Base-by-base conservation (phyloP, 2,329 filamentous ascomycete genomes). In the Fusarium sp. region DNA sequence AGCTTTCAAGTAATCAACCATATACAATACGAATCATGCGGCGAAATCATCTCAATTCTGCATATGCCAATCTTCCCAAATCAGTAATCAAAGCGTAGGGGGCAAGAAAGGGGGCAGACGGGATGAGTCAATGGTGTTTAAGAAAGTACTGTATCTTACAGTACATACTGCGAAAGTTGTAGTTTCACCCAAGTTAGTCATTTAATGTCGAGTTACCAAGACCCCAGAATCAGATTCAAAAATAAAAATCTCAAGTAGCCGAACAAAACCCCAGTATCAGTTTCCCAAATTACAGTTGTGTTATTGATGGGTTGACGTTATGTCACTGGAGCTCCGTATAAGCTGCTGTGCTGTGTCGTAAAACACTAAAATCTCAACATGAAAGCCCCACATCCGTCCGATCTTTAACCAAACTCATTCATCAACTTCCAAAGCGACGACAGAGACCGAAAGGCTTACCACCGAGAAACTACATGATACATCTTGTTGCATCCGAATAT, bases 1-100 rank as follows among this genome's bases (percentile, higher is more conserved):
- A 73, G 84, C 92, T 32, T 86, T 91, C 66, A 87, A 89, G 20
- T 78, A 58, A 72, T 26, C 13, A 28, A 45, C 4, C 18, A 42
- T 45, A 20, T 62, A 26, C 30, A n/a, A 41, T 32, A 42, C 22
- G 32, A 59, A 59, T 38, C 26, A 66, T 20, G 20, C 14, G 55
- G 66, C 50, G 11, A 75, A 64, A 62, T 56, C 65, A 51, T 57
- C 69, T 75, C 73, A 56, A 35, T 51, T 30, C 30, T 5, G 22
- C 42, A 35, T 26, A 41, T 8, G 12, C 22, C 8, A 20, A 36
- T 30, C 20, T 44, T 32, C 13, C 5, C 7, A n/a, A 4, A 28
- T 17, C 5, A 38, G 22, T 26, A 24, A 38, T 30, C 18, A 55
- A 28, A 30, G 11, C 20, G n/a, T 53, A 36, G 6, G 35, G 35